Base-by-base conservation (phyloP, 2,329 filamentous ascomycete genomes). In the Pestalotiopsis sp. region DNA sequence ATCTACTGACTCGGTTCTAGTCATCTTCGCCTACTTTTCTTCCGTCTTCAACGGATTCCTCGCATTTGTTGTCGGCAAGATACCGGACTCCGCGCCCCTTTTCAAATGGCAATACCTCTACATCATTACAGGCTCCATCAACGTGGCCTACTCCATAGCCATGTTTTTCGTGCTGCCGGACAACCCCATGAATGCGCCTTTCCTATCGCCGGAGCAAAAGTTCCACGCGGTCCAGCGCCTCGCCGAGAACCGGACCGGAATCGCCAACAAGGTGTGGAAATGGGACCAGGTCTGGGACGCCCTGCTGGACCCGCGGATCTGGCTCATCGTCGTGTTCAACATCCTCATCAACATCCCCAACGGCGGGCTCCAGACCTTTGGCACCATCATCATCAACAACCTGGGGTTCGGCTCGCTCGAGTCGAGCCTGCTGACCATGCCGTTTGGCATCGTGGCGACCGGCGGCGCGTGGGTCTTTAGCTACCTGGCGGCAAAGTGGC, bases 241-340 rank as follows among this genome's bases (percentile, higher is more conserved):
- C 11, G 76, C 78, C 0, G 75, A 72, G 5, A 82, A 83, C 71
- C 76, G 78, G 67, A 82, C 80, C 1, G 81, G 80, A 5, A 80
- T 81, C 52, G 72, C 70, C 14, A 75, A 73, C 49, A 69, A 65
- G 20, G 69, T 71, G 2, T 77, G 75, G 75, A 77, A 77, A 60
- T 75, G 75, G 74, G 70, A 76, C 14, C 76, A 78, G 60, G 75
- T 74, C 31, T 67, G 62, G 63, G 76, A 78, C 56, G 75, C 75
- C 4, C 49, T 78, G 2, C 14, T 70, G 3, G 76, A 78, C 31
- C 25, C 73, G 4, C 73, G 70, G 65, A 70, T 76, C 31, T 78
- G 75, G 75, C 49, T 78, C 3, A 74, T 78, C 27, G 70, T 77
- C 11, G 38, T 76, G 1, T 76, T 76, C 62, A 74, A 76, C 62